These are phyloP conservation scores for Colletotrichum somersetense DNA, from an alignment of 2,329 filamentous ascomycete species.

Conservation along the genomic window DNA sequence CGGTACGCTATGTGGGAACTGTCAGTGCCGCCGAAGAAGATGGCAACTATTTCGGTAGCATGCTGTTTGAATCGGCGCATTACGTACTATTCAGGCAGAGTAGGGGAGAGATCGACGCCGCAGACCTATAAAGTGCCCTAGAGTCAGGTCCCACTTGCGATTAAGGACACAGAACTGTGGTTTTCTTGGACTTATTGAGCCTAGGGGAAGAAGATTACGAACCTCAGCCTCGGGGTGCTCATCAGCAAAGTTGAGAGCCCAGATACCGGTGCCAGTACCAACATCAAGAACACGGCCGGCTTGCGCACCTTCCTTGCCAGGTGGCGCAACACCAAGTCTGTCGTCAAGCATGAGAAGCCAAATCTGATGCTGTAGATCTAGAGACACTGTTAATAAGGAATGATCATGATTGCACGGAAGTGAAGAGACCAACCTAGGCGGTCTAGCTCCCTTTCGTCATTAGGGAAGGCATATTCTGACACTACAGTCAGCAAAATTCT, in stretches of 20 bases:
- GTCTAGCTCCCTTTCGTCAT: slow-evolving; percentile 24
- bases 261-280: slow-evolving; percentile 46
- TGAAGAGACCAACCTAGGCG: slow-evolving; percentile 9
- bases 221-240: slow-evolving; percentile 49
- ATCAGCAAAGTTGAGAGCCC: slow-evolving; percentile 47
- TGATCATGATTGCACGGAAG: background rate
- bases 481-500: background rate
- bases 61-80: background rate
- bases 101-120: slow-evolving; percentile 41
- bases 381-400: background rate
- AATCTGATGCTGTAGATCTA: slow-evolving; percentile 53
- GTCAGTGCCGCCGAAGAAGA: background rate
- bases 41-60: background rate
- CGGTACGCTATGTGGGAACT: slow-evolving; percentile 50
- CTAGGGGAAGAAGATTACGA: background rate
- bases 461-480: slow-evolving; percentile 24
- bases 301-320: slow-evolving; percentile 40
- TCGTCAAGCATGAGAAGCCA: slow-evolving; percentile 49
- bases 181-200: background rate
- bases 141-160: background rate
- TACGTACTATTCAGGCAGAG: background rate
- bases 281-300: slow-evolving; percentile 43
- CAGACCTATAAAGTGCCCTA: slow-evolving; percentile 43
- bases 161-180: background rate
- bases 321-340: slow-evolving; percentile 47